A percentile compares a stretch with the other conserved stretches of the same genome.
Evolutionary conservation across 2,329 filamentous ascomycete genomes (phyloP).

Genomic region (Podosphaera aphanis): DNA sequence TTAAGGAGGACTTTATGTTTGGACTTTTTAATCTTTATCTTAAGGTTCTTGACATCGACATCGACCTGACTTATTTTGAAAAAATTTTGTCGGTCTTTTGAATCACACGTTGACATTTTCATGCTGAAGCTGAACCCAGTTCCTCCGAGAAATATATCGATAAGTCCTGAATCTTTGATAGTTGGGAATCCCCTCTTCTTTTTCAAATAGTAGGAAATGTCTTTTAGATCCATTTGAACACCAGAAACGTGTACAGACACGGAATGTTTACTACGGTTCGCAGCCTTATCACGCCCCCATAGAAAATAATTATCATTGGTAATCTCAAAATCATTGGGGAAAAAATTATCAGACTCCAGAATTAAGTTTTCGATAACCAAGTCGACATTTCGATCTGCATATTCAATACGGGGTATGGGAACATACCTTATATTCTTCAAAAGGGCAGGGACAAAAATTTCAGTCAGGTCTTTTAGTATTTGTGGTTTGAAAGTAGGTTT

Average conservation of each 20-base stretch:
- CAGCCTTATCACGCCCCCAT: constrained; percentile 74
- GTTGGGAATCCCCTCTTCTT: constrained; percentile 83
- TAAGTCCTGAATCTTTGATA: constrained; percentile 67
- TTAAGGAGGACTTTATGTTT: constrained; percentile 81
- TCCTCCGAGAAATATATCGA: constrained; percentile 71
- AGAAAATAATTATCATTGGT: constrained; percentile 84
- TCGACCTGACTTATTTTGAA: constrained; percentile 85
- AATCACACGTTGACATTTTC: constrained; percentile 59
- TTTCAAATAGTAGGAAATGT: constrained; percentile 87
- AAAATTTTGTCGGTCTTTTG: constrained; percentile 55
- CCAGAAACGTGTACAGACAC: constrained; percentile 69
- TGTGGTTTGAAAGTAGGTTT: constrained; percentile 83
- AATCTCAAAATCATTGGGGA: constrained; percentile 76
- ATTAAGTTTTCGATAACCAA: constrained; percentile 84
- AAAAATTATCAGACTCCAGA: constrained; percentile 88
- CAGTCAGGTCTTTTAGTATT: constrained; percentile 65
- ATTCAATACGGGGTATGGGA: constrained; percentile 83
- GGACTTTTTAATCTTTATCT: constrained; percentile 81
- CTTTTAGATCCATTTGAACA: constrained; percentile 74
- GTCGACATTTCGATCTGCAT: constrained; percentile 63
- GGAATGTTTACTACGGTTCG: constrained; percentile 57
- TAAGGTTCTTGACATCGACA: constrained; percentile 52
- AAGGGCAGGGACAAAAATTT: constrained; percentile 61
- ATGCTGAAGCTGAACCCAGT: constrained; percentile 81
- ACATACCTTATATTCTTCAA: constrained; percentile 78